Percentiles rank a stretch among this genome's conserved stretches.
Conservation (phyloP, 768 basidiomycete species). For the Kwoniella pini region DNA sequence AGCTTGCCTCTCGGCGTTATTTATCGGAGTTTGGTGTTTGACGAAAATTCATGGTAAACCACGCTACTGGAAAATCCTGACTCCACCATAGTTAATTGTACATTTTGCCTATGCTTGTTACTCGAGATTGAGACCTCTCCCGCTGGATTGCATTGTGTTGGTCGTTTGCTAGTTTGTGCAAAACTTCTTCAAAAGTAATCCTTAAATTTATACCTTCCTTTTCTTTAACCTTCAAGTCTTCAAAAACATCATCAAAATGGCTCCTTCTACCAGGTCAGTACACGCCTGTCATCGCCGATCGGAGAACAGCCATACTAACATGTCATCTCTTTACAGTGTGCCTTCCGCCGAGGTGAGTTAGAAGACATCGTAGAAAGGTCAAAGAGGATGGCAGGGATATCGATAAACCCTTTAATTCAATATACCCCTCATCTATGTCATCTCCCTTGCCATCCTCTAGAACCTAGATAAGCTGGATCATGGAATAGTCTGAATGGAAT, state of each 20-base stretch:
- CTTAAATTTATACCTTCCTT: background rate
- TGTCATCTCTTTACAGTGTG: constrained; percentile 25
- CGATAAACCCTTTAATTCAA: background rate
- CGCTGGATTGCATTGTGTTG: no score
- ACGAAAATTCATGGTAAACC: constrained; percentile 30
- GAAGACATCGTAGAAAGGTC: constrained; percentile 4
- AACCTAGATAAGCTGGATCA: background rate
- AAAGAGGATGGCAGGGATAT: constrained; percentile 1
- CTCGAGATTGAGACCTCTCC: no score
- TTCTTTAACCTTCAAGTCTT: constrained; percentile 34
- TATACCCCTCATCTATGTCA: background rate
- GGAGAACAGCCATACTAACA: constrained; percentile 1
- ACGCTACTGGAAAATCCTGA: no score
- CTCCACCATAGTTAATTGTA: background rate
- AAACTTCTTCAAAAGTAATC: constrained; percentile 5
- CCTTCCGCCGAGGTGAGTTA: constrained; percentile 47
- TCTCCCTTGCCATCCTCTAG: background rate
- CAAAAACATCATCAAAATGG: constrained; percentile 39
- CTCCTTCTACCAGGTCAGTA: constrained; percentile 50
- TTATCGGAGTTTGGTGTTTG: constrained; percentile 20
- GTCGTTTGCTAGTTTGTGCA: constrained; percentile 1
- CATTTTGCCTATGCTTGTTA: background rate
- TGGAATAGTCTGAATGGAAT: constrained; percentile 7
- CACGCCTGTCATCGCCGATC: background rate
- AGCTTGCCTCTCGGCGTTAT: constrained; percentile 14